Evolutionary conservation across 2,329 filamentous ascomycete genomes (phyloP).

Genomic region (Arthrinium phaeospermum): DNA sequence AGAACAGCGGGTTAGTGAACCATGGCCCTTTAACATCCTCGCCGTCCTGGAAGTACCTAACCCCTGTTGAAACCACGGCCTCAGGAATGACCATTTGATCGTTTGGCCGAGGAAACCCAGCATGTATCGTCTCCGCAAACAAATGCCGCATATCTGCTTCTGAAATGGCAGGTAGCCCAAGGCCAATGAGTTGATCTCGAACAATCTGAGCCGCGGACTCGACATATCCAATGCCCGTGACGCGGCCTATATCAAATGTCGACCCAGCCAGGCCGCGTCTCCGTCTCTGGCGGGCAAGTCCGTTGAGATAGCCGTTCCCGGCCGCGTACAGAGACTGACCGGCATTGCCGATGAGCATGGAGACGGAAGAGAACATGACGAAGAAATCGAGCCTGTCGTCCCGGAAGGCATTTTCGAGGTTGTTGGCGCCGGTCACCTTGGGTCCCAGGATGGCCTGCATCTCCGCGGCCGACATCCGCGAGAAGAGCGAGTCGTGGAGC

Average conservation of each 20-base stretch:
- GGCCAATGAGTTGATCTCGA: slow-evolving; percentile 27
- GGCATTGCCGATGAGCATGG: slow-evolving; percentile 40
- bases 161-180: slow-evolving; percentile 25
- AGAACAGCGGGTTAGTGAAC: slow-evolving; percentile 35
- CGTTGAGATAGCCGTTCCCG: slow-evolving; percentile 45
- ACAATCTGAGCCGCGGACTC: slow-evolving; percentile 29
- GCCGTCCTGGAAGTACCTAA: slow-evolving; percentile 20
- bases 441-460: slow-evolving; percentile 29
- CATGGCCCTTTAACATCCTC: slow-evolving; percentile 28
- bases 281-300: slow-evolving; percentile 35
- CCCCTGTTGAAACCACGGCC: slow-evolving; percentile 21
- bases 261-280: slow-evolving; percentile 33
- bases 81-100: neutral
- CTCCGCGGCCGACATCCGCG: no score
- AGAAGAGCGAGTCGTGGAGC: neutral
- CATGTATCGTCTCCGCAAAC: neutral
- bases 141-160: slow-evolving; percentile 28
- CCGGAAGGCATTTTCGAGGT: slow-evolving; percentile 41
- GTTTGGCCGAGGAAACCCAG: neutral
- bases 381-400: slow-evolving; percentile 45
- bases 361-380: slow-evolving; percentile 47
- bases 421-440: slow-evolving; percentile 44
- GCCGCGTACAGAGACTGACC: slow-evolving; percentile 47
- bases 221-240: slow-evolving; percentile 35
- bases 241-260: slow-evolving; percentile 35